Percentiles rank a stretch among this genome's conserved stretches.
These are phyloP conservation scores for Saccharomyces kudriavzevii DNA, from an alignment of 805 yeast genomes.

Conservation along the genomic window DNA sequence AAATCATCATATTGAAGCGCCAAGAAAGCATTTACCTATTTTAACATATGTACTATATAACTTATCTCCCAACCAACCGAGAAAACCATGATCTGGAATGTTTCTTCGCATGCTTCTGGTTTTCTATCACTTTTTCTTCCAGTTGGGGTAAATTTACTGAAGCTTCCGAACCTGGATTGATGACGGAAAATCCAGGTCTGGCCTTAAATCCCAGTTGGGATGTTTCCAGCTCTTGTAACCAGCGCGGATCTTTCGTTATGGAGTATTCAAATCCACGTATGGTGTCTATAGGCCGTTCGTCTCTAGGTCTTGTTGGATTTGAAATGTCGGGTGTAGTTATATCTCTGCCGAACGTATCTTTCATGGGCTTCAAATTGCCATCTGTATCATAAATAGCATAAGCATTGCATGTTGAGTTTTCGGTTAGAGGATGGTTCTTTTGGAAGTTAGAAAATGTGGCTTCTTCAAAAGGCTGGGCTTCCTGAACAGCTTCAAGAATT, in stretches of 20 bases:
- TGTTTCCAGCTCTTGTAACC: constrained; percentile 76
- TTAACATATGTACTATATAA: not conserved
- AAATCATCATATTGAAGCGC: not conserved
- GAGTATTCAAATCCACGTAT: constrained; percentile 89
- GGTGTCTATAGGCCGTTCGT: constrained; percentile 95
- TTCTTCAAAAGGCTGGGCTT: constrained; percentile 90
- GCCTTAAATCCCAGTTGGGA: constrained; percentile 77
- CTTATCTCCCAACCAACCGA: not conserved
- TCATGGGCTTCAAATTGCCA: not conserved
- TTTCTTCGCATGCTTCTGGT: not conserved
- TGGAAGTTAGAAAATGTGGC: constrained; percentile 23
- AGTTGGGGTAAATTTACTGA: not conserved
- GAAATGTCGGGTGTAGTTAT: constrained; percentile 77
- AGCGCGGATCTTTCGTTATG: constrained; percentile 66
- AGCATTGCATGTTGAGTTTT: not conserved
- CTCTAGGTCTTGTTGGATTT: constrained; percentile 87
- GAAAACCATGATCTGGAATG: not conserved
- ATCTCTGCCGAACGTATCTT: constrained; percentile 78
- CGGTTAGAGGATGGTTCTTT: not conserved
- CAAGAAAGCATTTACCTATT: not conserved
- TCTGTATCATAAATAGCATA: not conserved
- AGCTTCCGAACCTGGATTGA: constrained; percentile 22
- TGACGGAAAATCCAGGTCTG: constrained; percentile 55
- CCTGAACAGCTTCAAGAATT: constrained; percentile 86
- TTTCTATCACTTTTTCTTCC: not conserved